These are phyloP conservation scores for Nothomitra cinnamomea DNA, from an alignment of 2,329 filamentous ascomycete species.

Conservation along the genomic window DNA sequence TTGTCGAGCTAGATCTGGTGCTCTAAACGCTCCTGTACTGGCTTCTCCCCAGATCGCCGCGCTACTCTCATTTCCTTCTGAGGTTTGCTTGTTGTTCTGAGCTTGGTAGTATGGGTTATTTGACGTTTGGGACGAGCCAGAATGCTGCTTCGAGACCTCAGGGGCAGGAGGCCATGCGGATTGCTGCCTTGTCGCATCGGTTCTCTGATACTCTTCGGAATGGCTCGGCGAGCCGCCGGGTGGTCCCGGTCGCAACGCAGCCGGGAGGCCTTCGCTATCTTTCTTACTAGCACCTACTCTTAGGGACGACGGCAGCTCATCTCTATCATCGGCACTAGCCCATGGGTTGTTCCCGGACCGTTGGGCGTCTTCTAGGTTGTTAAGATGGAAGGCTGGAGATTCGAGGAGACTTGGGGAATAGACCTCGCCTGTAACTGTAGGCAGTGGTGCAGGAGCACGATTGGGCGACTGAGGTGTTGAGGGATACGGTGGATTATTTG, in stretches of 20 bases:
- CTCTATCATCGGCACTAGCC: not conserved
- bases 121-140: not conserved
- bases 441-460: too few species aligned
- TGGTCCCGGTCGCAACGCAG: slow-evolving; percentile 3
- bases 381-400: not conserved
- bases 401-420: not conserved
- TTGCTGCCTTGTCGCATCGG: not conserved
- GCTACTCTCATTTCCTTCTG: not conserved
- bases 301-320: not conserved
- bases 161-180: not conserved
- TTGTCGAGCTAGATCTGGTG: not conserved
- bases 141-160: not conserved
- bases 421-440: not conserved
- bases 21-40: not conserved
- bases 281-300: not conserved
- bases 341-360: not conserved
- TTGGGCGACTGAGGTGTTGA: not conserved
- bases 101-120: slow-evolving; percentile 2
- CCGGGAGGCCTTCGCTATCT: slow-evolving; percentile 3
- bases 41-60: not conserved
- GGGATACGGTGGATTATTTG: slow-evolving; percentile 6
- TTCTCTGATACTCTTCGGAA: slow-evolving; percentile 7
- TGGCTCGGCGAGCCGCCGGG: slow-evolving; percentile 7
- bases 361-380: not conserved
- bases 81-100: not conserved